Percentiles rank a stretch among this genome's conserved stretches.
Conservation (phyloP, 176 grass and related monocot genomes). For the Themeda triandra region DNA sequence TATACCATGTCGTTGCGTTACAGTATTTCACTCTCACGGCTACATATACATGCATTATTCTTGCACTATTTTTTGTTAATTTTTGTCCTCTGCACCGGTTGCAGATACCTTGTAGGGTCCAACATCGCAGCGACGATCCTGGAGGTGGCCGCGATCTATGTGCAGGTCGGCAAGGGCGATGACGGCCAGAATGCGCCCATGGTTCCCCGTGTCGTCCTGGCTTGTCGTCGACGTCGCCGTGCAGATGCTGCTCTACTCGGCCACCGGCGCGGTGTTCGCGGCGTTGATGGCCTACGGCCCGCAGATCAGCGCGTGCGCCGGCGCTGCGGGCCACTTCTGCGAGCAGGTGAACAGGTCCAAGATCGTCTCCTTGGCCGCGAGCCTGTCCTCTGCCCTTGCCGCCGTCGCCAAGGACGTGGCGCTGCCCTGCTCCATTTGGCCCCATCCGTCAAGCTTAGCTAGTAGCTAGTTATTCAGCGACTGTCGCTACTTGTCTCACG, state of each 20-base stretch:
- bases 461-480: no score
- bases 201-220: neutral
- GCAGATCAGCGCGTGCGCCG: slow-evolving; percentile 7
- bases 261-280: neutral
- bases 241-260: slow-evolving; percentile 12
- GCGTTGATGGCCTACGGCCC: neutral
- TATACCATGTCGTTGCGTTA: no score
- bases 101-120: slow-evolving; percentile 1
- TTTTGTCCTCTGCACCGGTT: neutral
- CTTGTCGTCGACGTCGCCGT: neutral
- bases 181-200: neutral
- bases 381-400: neutral
- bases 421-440: neutral
- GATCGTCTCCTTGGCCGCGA: neutral
- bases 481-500: no score
- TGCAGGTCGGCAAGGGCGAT: neutral
- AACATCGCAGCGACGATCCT: slow-evolving; percentile 28
- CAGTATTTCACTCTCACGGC: no score
- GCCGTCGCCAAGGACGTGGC: neutral
- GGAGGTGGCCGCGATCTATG: slow-evolving; percentile 5
- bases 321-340: neutral
- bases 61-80: neutral
- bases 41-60: neutral
- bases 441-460: neutral
- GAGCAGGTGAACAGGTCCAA: neutral